Evolutionary conservation across 2,329 filamentous ascomycete genomes (phyloP).

Genomic region (Cytospora mali): DNA sequence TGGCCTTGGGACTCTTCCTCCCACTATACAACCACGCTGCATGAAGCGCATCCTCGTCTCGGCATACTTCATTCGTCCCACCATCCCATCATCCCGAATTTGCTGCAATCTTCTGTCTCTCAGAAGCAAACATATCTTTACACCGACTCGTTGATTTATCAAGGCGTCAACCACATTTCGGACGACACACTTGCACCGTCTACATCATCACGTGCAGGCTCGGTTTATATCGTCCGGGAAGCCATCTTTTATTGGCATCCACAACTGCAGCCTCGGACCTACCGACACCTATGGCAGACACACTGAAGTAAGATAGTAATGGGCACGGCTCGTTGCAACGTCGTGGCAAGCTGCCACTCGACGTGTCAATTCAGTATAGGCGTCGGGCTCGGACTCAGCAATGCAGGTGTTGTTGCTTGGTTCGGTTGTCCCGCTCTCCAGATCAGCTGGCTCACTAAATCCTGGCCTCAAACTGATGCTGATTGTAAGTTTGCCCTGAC

Average conservation of each 20-base stretch:
- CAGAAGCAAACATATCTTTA: constrained; percentile 22
- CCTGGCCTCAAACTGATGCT: constrained; percentile 8
- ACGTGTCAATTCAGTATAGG: constrained; percentile 14
- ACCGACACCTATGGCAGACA: constrained; percentile 8
- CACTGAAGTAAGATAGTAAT: constrained; percentile 11
- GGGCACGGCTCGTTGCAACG: constrained; percentile 16
- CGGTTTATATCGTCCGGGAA: constrained; percentile 2
- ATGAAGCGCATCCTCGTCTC: constrained; percentile 6
- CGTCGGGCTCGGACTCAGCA: background rate
- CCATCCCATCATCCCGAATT: background rate
- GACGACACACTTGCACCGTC: background rate
- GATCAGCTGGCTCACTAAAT: constrained; percentile 14
- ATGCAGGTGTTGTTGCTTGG: constrained; percentile 16
- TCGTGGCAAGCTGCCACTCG: constrained; percentile 12
- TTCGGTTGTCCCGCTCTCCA: background rate
- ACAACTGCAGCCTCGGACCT: constrained; percentile 3
- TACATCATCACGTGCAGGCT: constrained; percentile 11
- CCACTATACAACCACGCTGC: constrained; percentile 4
- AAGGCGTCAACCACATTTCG: constrained; percentile 19
- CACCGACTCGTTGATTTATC: background rate
- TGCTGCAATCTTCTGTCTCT: constrained; percentile 22
- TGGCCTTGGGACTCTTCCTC: constrained; percentile 7
- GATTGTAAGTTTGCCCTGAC: background rate
- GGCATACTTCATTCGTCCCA: constrained; percentile 10
- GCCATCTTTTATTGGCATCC: background rate